Evolutionary conservation across 2,329 filamentous ascomycete species (phyloP).

Genomic region (Ploettnerulaceae sp.): DNA sequence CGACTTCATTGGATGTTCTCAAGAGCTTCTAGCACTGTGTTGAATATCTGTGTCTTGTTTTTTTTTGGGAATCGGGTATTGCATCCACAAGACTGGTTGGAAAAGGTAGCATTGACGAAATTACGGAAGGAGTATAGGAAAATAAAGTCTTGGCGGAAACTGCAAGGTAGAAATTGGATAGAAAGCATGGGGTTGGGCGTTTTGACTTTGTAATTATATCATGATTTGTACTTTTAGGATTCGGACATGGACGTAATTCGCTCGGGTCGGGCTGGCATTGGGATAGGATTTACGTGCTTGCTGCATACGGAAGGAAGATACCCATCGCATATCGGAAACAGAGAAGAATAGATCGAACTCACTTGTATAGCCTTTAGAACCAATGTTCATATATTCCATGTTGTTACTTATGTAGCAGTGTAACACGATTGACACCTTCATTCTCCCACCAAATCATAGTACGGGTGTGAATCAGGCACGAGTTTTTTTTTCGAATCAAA

Average conservation of each 20-base stretch:
- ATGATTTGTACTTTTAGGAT: background rate
- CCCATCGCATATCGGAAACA: slow-evolving; percentile 9
- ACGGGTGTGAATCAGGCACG: background rate
- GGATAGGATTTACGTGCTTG: background rate
- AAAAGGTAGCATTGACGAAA: slow-evolving; percentile 4
- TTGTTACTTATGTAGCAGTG: no score
- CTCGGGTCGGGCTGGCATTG: background rate
- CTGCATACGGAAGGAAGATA: slow-evolving; percentile 11
- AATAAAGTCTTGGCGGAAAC: slow-evolving; percentile 3
- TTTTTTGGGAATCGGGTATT: slow-evolving; percentile 4
- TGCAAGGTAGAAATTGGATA: no score
- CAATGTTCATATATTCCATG: no score
- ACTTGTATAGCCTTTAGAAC: background rate
- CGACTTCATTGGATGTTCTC: slow-evolving; percentile 25
- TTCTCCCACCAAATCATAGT: background rate
- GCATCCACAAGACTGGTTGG: background rate
- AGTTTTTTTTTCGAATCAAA: background rate
- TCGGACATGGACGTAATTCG: background rate
- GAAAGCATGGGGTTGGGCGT: no score
- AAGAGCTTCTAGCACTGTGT: slow-evolving; percentile 24
- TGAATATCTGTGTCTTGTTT: background rate
- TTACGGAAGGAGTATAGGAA: slow-evolving; percentile 2
- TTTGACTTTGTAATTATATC: no score
- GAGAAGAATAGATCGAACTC: background rate
- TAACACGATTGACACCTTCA: no score